Evolutionary conservation across 306 rosid species (phyloP).

Genomic region (Adenanthera pavonina): DNA sequence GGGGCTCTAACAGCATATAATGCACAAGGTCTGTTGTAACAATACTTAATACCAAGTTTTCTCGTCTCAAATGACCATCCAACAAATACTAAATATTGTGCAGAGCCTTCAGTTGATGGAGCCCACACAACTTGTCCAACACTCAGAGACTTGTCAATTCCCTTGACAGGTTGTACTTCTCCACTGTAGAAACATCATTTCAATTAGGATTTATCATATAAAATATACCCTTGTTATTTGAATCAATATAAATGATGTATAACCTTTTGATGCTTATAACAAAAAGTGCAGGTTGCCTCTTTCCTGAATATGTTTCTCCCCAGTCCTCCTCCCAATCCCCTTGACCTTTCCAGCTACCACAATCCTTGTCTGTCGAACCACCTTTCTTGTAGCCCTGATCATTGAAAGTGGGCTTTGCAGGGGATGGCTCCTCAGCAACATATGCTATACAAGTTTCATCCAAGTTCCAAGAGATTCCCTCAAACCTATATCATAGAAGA

Average conservation of each 20-base stretch:
- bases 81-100: slow-evolving; percentile 78
- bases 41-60: slow-evolving; percentile 91
- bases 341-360: slow-evolving; percentile 80
- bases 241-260: slow-evolving; percentile 19
- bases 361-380: slow-evolving; percentile 64
- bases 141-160: slow-evolving; percentile 74
- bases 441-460: slow-evolving; percentile 82
- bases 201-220: slow-evolving; percentile 24
- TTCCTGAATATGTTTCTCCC: slow-evolving; percentile 95
- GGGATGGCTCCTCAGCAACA: slow-evolving; percentile 89
- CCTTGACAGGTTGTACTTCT: slow-evolving; percentile 74
- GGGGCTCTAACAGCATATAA: slow-evolving; percentile 73
- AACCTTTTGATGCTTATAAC: slow-evolving; percentile 72
- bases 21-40: slow-evolving; percentile 89
- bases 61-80: slow-evolving; percentile 86
- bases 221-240: neutral
- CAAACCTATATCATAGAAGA: slow-evolving; percentile 70
- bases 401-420: slow-evolving; percentile 80
- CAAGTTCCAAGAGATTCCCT: slow-evolving; percentile 89
- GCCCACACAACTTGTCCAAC: slow-evolving; percentile 97
- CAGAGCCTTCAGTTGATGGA: slow-evolving; percentile 59
- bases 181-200: slow-evolving; percentile 59
- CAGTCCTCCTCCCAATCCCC: slow-evolving; percentile 94
- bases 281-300: slow-evolving; percentile 90
- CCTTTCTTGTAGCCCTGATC: slow-evolving; percentile 68